Conservation (phyloP, 345 rosid species). For the Toxicodendron radicans region DNA sequence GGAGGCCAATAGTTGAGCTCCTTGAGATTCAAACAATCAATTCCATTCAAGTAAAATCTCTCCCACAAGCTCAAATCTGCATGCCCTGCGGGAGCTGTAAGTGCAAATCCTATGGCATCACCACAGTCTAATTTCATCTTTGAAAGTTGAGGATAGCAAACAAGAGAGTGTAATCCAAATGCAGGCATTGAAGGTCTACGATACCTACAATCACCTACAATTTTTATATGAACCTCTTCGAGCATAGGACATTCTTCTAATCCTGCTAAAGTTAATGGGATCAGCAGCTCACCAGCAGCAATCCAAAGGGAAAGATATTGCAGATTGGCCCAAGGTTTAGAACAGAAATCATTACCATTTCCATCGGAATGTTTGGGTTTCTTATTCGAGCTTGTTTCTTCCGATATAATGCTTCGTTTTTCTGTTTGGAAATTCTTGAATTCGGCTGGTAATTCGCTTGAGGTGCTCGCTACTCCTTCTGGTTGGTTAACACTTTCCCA, state of each 20-base stretch:
- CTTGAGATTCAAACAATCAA: constrained; percentile 49
- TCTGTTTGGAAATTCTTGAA: neutral
- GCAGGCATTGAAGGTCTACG: constrained; percentile 47
- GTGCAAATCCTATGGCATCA: constrained; percentile 60
- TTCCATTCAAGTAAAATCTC: constrained; percentile 77
- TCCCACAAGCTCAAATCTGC: constrained; percentile 93
- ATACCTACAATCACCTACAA: constrained; percentile 82
- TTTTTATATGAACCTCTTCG: constrained; percentile 73
- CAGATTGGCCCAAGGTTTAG: constrained; percentile 62
- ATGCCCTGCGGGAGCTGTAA: constrained; percentile 77
- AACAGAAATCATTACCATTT: constrained; percentile 40
- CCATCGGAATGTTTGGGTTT: constrained; percentile 41
- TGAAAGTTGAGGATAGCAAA: constrained; percentile 54
- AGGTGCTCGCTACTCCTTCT: constrained; percentile 26
- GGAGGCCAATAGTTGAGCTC: constrained; percentile 97
- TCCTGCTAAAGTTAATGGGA: constrained; percentile 58
- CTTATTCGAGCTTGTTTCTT: constrained; percentile 38
- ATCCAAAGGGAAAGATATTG: constrained; percentile 77
- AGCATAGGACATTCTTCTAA: constrained; percentile 70
- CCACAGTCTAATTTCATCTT: constrained; percentile 83
- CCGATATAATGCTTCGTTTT: constrained; percentile 3
- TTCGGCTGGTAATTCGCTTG: neutral
- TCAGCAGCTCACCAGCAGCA: constrained; percentile 60
- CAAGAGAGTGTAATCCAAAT: constrained; percentile 68
- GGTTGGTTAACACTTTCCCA: constrained; percentile 48